A percentile compares a stretch with the other conserved stretches of the same genome.
Conservation (phyloP, 2,329 filamentous ascomycete species). For the Aureobasidium sp. region DNA sequence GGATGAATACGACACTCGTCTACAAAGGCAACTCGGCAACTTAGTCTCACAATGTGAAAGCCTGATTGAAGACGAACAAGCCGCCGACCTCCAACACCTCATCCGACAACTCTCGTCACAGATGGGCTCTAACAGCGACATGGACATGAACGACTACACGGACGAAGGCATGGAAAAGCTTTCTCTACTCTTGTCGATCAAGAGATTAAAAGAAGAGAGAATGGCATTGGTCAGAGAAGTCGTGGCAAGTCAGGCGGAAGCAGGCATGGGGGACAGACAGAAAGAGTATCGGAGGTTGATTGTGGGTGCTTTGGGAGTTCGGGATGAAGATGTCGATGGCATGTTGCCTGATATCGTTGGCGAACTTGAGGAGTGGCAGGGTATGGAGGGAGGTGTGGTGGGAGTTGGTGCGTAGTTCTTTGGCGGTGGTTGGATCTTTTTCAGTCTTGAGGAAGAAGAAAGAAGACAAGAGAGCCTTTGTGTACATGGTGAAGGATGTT, state of each 20-base stretch:
- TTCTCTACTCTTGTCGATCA: conserved; percentile 52
- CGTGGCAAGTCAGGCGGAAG: conserved; percentile 59
- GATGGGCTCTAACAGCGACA: neutral
- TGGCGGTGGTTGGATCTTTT: no score
- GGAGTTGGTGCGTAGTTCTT: neutral
- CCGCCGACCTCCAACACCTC: conserved; percentile 31
- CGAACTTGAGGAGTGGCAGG: conserved; percentile 38
- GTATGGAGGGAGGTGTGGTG: conserved; percentile 3
- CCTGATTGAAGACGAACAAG: conserved; percentile 40
- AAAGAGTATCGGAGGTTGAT: conserved; percentile 66
- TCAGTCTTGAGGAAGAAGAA: neutral
- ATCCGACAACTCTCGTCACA: conserved; percentile 17
- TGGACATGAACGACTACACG: conserved; percentile 27
- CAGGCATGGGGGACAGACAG: conserved; percentile 66
- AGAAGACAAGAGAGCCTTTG: neutral
- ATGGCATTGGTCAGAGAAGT: conserved; percentile 59
- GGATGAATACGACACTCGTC: conserved; percentile 30
- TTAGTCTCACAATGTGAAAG: conserved; percentile 33
- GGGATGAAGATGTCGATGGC: conserved; percentile 62
- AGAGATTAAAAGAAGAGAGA: conserved; percentile 52
- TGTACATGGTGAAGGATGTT: neutral
- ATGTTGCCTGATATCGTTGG: conserved; percentile 46
- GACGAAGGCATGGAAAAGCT: conserved; percentile 49
- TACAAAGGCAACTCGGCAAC: conserved; percentile 31
- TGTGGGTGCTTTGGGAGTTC: conserved; percentile 59